phyloP scores from a whole-genome alignment of 768 basidiomycete species.

The Austroboletus eburneus region DNA sequence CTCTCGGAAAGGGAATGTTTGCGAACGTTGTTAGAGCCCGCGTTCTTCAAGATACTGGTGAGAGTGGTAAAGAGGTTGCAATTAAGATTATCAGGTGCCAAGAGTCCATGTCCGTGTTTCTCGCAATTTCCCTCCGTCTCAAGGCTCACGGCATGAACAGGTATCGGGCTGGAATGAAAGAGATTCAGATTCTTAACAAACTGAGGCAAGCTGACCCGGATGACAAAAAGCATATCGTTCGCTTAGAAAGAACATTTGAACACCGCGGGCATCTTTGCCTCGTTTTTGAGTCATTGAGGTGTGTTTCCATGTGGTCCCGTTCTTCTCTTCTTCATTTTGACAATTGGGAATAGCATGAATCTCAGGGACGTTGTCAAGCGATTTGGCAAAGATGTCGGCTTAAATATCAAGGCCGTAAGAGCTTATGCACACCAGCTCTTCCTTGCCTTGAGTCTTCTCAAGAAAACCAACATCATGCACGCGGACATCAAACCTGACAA shows the following conservation, averaged over 20 bases:
- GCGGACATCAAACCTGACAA: slow-evolving; percentile 99
- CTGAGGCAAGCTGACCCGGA: slow-evolving; percentile 88
- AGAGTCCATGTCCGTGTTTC: slow-evolving; percentile 81
- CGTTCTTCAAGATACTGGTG: slow-evolving; percentile 60
- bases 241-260: slow-evolving; percentile 93
- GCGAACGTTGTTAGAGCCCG: slow-evolving; percentile 93
- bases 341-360: slow-evolving; percentile 70
- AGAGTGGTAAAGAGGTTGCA: slow-evolving; percentile 74
- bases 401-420: slow-evolving; percentile 95
- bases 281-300: slow-evolving; percentile 95
- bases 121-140: slow-evolving; percentile 1
- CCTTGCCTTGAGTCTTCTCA: slow-evolving; percentile 76
- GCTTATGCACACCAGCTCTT: slow-evolving; percentile 99
- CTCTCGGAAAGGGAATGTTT: slow-evolving; percentile 98
- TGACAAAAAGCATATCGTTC: slow-evolving; percentile 93
- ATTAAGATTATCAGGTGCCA: slow-evolving; percentile 97
- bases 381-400: slow-evolving; percentile 95
- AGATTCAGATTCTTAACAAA: slow-evolving; percentile 84
- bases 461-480: slow-evolving; percentile 92
- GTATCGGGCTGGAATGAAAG: slow-evolving; percentile 94
- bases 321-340: slow-evolving; percentile 13
- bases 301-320: slow-evolving; percentile 15
- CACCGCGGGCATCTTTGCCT: slow-evolving; percentile 95
- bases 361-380: slow-evolving; percentile 96
- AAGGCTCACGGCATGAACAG: slow-evolving; percentile 37